phyloP scores from a whole-genome alignment of 2,329 filamentous ascomycete genomes.

The Elsinoe australis region DNA sequence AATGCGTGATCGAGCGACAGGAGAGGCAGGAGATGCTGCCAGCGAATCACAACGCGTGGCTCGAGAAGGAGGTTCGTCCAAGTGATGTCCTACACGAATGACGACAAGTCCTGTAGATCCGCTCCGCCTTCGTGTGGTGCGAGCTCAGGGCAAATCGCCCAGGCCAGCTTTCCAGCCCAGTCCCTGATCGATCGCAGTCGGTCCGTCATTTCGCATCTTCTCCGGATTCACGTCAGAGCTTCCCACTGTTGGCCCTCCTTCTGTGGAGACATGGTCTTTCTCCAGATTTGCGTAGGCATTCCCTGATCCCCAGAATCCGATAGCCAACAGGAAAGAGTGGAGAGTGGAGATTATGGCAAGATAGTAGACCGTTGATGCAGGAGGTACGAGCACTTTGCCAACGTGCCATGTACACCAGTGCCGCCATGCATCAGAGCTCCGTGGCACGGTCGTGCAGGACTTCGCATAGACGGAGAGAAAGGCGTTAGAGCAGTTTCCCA shows the following conservation, averaged over 20 bases:
- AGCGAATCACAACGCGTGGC: constrained; percentile 7
- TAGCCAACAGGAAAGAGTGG: neutral
- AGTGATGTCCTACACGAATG: neutral
- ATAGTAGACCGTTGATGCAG: too few relatives aligned
- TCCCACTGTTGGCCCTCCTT: neutral
- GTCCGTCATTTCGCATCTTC: too few relatives aligned
- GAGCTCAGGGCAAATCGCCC: too few relatives aligned
- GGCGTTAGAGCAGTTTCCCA: too few relatives aligned
- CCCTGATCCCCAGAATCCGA: constrained; percentile 16
- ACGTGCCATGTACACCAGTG: too few relatives aligned
- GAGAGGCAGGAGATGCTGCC: neutral
- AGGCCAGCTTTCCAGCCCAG: too few relatives aligned
- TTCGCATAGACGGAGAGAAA: too few relatives aligned
- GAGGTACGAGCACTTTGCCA: too few relatives aligned
- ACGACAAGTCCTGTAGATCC: constrained; percentile 1
- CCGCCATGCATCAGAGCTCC: too few relatives aligned
- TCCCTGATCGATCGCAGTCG: too few relatives aligned
- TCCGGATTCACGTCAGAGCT: neutral
- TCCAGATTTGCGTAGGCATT: neutral
- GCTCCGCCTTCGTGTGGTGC: too few relatives aligned
- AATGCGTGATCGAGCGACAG: neutral
- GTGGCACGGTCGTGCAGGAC: too few relatives aligned
- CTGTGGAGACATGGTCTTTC: constrained; percentile 1
- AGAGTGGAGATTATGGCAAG: constrained; percentile 15
- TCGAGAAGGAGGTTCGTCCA: neutral